phyloP scores from a whole-genome alignment of 768 basidiomycete genomes.

The Amanita exitialis region DNA sequence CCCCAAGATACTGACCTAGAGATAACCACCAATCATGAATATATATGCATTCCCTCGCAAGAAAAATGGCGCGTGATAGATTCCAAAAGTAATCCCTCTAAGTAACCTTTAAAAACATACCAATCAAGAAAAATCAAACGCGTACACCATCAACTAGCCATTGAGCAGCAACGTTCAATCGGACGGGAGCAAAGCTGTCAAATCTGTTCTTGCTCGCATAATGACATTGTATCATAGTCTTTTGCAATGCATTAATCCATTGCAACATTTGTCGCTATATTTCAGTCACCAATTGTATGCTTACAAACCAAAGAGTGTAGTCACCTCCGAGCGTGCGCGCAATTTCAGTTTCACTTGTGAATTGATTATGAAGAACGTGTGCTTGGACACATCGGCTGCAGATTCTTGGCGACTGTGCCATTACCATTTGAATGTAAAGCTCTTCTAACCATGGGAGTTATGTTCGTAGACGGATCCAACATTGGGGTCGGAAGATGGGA shows the following conservation, averaged over 20 bases:
- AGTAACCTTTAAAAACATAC: background rate
- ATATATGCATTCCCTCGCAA: slow-evolving; percentile 83
- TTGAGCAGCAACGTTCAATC: slow-evolving; percentile 88
- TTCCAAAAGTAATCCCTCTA: slow-evolving; percentile 99
- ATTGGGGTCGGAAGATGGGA: slow-evolving; percentile 43
- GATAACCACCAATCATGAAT: slow-evolving; percentile 99
- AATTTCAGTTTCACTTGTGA: slow-evolving; percentile 85
- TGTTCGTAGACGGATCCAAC: slow-evolving; percentile 75
- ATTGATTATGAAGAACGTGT: slow-evolving; percentile 91
- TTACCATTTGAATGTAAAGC: slow-evolving; percentile 16
- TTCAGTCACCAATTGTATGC: background rate
- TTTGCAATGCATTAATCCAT: slow-evolving; percentile 89
- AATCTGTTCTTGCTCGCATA: slow-evolving; percentile 82
- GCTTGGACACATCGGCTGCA: slow-evolving; percentile 69
- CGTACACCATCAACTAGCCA: slow-evolving; percentile 97
- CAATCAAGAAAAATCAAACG: slow-evolving; percentile 6
- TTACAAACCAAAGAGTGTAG: slow-evolving; percentile 7
- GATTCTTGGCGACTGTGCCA: slow-evolving; percentile 12
- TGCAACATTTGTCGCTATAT: slow-evolving; percentile 88
- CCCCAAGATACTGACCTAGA: slow-evolving; percentile 41
- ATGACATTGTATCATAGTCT: slow-evolving; percentile 63
- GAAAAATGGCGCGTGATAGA: slow-evolving; percentile 78
- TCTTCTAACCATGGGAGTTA: slow-evolving; percentile 35
- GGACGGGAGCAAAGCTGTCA: slow-evolving; percentile 87
- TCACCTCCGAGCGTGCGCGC: slow-evolving; percentile 78